Percentiles rank a stretch among this genome's conserved stretches.
These are phyloP conservation scores for Diaporthe australafricana DNA, from an alignment of 2,329 filamentous ascomycete species.

Conservation along the genomic window DNA sequence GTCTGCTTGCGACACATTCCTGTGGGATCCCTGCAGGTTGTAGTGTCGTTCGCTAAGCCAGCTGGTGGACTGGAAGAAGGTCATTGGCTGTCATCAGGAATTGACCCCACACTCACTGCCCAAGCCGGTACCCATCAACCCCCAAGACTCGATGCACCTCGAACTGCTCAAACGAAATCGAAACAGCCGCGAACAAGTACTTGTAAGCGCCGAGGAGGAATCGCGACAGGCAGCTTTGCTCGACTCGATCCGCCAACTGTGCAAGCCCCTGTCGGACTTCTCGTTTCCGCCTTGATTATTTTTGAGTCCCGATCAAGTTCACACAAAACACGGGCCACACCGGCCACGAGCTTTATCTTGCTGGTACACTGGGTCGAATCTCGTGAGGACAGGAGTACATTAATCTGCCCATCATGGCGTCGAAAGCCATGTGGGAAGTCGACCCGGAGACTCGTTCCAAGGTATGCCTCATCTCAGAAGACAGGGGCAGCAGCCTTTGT, in stretches of 20 bases:
- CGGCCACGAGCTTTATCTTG: conserved; percentile 9
- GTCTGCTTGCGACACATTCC: too few species aligned
- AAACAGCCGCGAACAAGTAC: conserved; percentile 5
- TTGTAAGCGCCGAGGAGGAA: neutral
- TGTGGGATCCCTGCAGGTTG: neutral
- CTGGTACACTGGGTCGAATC: conserved; percentile 1
- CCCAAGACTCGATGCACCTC: neutral
- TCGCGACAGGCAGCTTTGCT: neutral
- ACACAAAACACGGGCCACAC: conserved; percentile 34
- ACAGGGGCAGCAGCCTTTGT: neutral
- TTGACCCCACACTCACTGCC: conserved; percentile 20
- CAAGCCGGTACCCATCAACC: neutral
- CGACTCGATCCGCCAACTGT: conserved; percentile 1
- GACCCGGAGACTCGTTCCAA: conserved; percentile 97
- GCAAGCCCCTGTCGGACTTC: neutral
- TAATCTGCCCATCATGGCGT: conserved; percentile 59
- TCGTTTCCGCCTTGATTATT: neutral
- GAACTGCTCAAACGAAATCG: conserved; percentile 15
- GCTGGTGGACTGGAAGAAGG: neutral
- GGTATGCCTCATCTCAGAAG: conserved; percentile 59
- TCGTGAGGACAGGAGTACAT: conserved; percentile 2
- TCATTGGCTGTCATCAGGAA: conserved; percentile 25
- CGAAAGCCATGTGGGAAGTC: conserved; percentile 96
- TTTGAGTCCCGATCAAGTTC: conserved; percentile 22
- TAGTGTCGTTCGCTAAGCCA: neutral